These are phyloP conservation scores for Aspergillus cejpii DNA, from an alignment of 2,329 filamentous ascomycete species.

Conservation along the genomic window DNA sequence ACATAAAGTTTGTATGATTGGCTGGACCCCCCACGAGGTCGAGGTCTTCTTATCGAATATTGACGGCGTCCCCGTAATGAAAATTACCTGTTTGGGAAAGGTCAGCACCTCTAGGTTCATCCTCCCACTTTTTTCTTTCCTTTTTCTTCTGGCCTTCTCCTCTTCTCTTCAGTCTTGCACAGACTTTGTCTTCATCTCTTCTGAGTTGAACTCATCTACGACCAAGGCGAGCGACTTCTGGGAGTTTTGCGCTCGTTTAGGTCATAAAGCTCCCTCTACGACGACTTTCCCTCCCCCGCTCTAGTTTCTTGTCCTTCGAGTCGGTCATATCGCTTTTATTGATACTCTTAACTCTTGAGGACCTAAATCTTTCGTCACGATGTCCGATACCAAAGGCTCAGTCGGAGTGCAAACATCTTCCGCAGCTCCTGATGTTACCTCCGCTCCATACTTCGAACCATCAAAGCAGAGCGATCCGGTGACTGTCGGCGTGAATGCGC, in stretches of 20 bases:
- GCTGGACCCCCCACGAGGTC: background rate
- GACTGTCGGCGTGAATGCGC: conserved; percentile 12
- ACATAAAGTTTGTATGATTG: too few species aligned
- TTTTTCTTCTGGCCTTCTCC: conserved; percentile 6
- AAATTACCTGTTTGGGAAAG: conserved; percentile 8
- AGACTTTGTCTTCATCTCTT: conserved; percentile 1
- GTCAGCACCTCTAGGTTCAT: conserved; percentile 4
- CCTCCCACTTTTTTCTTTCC: conserved; percentile 13
- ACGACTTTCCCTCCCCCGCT: background rate
- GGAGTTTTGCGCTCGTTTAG: conserved; percentile 52
- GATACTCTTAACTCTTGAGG: conserved; percentile 6
- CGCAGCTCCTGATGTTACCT: conserved; percentile 4
- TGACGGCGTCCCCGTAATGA: conserved; percentile 4
- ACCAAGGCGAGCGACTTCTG: conserved; percentile 48
- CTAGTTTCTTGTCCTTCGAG: background rate
- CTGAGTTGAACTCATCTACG: conserved; percentile 6
- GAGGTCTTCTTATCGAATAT: conserved; percentile 2
- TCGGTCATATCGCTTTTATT: background rate
- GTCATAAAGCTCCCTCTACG: conserved; percentile 43
- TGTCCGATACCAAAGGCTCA: conserved; percentile 26
- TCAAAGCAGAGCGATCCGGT: conserved; percentile 17
- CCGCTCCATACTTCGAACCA: conserved; percentile 6
- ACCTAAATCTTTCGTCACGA: conserved; percentile 14
- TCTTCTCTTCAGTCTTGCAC: background rate
- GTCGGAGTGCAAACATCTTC: conserved; percentile 20